These are phyloP conservation scores for Tuber indicum DNA, from an alignment of 495 filamentous ascomycete species.

Conservation along the genomic window DNA sequence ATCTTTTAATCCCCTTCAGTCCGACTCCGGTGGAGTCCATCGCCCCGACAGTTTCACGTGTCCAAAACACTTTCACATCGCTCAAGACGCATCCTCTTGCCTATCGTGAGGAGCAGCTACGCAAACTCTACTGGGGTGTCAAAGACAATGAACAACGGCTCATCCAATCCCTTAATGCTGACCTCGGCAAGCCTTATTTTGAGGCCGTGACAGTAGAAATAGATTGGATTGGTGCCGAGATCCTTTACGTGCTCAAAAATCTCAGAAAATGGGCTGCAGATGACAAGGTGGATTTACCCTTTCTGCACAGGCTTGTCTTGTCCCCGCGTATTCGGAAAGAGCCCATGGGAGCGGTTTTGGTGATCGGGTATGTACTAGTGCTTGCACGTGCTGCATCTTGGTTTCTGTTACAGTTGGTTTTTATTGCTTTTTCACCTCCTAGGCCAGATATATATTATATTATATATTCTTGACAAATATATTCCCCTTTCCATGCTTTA, in stretches of 20 bases:
- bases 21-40: constrained; percentile 27
- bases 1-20: constrained; percentile 11
- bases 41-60: constrained; percentile 20
- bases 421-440: not conserved
- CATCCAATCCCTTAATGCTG: constrained; percentile 61
- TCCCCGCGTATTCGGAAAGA: constrained; percentile 78
- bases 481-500: not conserved
- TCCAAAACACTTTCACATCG: constrained; percentile 15
- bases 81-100: constrained; percentile 74
- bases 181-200: constrained; percentile 65
- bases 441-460: not conserved
- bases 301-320: constrained; percentile 48
- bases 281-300: constrained; percentile 59
- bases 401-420: constrained; percentile 2
- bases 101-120: constrained; percentile 76
- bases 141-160: constrained; percentile 67
- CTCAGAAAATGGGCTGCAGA: constrained; percentile 76
- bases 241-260: constrained; percentile 66
- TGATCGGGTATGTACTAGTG: constrained; percentile 62
- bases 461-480: not conserved
- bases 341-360: constrained; percentile 71
- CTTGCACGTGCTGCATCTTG: not conserved
- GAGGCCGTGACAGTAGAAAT: constrained; percentile 44
- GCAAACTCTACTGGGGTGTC: constrained; percentile 88
- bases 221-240: constrained; percentile 46